Percentiles rank a stretch among this genome's conserved stretches.
These are phyloP conservation scores for Yarrowia sp. DNA, from an alignment of 805 yeast genomes.

Conservation along the genomic window DNA sequence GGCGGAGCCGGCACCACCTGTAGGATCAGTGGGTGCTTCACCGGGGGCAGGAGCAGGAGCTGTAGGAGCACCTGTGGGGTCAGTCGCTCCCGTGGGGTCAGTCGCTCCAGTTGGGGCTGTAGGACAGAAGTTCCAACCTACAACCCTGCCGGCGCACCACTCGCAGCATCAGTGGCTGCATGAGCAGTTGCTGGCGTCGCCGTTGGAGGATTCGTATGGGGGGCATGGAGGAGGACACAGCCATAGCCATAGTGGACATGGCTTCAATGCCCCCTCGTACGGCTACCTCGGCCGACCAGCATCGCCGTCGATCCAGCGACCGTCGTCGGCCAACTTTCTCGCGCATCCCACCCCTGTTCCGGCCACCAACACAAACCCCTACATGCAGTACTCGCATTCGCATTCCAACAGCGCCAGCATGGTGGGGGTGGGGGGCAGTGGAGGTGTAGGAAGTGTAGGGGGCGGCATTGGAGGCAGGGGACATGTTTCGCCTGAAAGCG, in stretches of 20 bases:
- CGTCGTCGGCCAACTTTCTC: slow-evolving; percentile 19
- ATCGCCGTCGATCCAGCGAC: slow-evolving; percentile 7
- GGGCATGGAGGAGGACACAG: too few species aligned
- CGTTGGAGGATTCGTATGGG: neutral
- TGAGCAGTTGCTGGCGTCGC: slow-evolving; percentile 28
- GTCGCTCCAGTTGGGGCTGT: neutral
- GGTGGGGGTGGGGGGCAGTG: neutral
- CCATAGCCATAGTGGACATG: neutral
- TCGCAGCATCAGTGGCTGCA: slow-evolving; percentile 32
- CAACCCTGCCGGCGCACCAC: slow-evolving; percentile 23
- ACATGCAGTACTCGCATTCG: slow-evolving; percentile 27
- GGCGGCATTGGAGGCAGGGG: neutral
- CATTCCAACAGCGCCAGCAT: slow-evolving; percentile 25
- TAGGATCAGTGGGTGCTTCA: too few species aligned
- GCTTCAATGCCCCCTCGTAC: slow-evolving; percentile 6
- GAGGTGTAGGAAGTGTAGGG: neutral
- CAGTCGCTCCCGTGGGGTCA: too few species aligned
- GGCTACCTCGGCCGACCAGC: neutral
- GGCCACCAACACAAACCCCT: slow-evolving; percentile 31
- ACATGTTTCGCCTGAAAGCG: too few species aligned
- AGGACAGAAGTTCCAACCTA: slow-evolving; percentile 2
- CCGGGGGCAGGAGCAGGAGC: too few species aligned
- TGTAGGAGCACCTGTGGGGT: too few species aligned
- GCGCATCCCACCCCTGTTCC: slow-evolving; percentile 30
- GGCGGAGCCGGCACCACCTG: too few species aligned